These are phyloP conservation scores for Magnusiomyces sp. DNA, from an alignment of 1,139 yeast species.

Conservation along the genomic window DNA sequence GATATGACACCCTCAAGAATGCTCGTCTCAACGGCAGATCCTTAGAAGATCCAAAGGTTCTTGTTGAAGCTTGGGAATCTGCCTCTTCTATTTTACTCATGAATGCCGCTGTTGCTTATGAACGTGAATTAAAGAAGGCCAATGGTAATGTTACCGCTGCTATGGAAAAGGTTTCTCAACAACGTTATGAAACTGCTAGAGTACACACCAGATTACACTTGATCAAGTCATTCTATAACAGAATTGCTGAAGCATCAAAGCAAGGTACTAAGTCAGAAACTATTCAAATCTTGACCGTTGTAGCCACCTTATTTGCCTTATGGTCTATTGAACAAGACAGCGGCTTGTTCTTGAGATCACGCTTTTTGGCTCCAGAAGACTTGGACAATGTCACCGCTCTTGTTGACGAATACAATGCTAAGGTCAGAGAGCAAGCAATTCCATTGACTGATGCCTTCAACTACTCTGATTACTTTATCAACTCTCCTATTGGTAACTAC, in stretches of 20 bases:
- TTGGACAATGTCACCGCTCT: constrained; percentile 28
- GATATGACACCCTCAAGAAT: constrained; percentile 18
- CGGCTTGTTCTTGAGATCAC: constrained; percentile 61
- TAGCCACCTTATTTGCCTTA: constrained; percentile 56
- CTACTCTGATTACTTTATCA: constrained; percentile 73
- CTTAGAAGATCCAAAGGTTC: constrained; percentile 27
- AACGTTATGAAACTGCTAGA: constrained; percentile 38
- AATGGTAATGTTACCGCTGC: constrained; percentile 31
- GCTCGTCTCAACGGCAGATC: constrained; percentile 23
- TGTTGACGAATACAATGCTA: constrained; percentile 31
- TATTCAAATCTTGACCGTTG: constrained; percentile 35
- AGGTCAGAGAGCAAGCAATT: constrained; percentile 56
- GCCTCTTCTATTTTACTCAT: constrained; percentile 32
- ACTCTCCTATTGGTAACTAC: constrained; percentile 75
- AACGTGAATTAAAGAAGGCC: constrained; percentile 19
- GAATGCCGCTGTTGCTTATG: constrained; percentile 29
- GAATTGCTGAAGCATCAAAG: constrained; percentile 21
- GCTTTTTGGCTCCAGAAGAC: constrained; percentile 39
- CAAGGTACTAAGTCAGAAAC: constrained; percentile 21
- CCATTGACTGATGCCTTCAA: constrained; percentile 86
- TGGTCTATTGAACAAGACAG: constrained; percentile 68
- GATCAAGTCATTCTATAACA: constrained; percentile 32
- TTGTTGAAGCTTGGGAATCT: constrained; percentile 36
- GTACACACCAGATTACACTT: constrained; percentile 36
- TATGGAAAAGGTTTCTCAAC: constrained; percentile 38